Base-by-base conservation (phyloP, 2,329 filamentous ascomycete species). In the Aspergillus nomiae region DNA sequence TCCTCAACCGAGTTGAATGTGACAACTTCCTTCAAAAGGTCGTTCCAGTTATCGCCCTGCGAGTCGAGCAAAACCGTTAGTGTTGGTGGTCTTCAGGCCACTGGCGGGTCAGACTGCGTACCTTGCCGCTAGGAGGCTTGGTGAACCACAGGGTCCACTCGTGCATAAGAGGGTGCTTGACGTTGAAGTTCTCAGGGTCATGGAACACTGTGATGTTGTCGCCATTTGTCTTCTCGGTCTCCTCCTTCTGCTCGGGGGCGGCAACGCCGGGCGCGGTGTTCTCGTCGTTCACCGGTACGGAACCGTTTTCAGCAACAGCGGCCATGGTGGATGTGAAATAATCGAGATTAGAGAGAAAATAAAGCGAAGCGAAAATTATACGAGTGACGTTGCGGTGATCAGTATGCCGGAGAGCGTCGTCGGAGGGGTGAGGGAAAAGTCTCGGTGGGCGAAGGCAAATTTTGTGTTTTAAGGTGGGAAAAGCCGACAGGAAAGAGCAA, bases 131-230 rank as follows among this genome's bases (percentile, higher is more conserved):
- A 50, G 94, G 91, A 59, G 95, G 94, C 87, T 98, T 98, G 74
- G 94, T 98, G 85, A 98, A 99, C 96, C 96, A 99, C 61, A 99
- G 85, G 63, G 95, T 98, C 95, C 95, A 99, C 78, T 92, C 91
- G 85, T 97, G 91, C 87, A 96, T 94, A 65, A 99, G 87, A 70
- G 94, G 94, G 80, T 99, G 95, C 87, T 98, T 99, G 81, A 99
- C 95, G 74, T 96, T 99, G 87, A 99, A 99, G 86, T 99, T 97
- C 70, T 97, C 91, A 72, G 95, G 91, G 82, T 98, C 93, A 78
- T 99, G 94, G 84, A 99, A 99, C 71, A 99, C 94, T 54, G 95
- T 99, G 73, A 97, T 86, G 58, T 91, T 84, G 76, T 94, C 89
- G 68, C 81, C 80, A 66, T 71, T 72, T 36, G 71, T 69, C 65